A percentile compares a stretch with the other conserved stretches of the same genome.
Evolutionary conservation across 257 asterid species (phyloP).

Genomic region (Nicotiana tomentosiformis): DNA sequence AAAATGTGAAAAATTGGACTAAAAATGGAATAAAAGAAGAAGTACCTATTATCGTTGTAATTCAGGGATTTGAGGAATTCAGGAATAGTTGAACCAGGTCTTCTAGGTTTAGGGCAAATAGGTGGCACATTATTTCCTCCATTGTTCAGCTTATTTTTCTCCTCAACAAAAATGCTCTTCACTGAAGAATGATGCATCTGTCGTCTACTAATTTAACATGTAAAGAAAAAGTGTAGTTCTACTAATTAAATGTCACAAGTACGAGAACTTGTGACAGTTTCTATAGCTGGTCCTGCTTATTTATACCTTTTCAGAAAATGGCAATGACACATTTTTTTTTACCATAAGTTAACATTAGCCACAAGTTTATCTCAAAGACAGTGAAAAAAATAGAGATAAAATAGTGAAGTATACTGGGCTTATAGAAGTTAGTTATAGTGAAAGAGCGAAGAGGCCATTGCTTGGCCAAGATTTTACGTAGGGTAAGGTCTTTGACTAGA

Average conservation of each 20-base stretch:
- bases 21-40: neutral
- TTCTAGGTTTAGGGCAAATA: constrained; percentile 63
- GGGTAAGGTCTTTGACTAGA: constrained; percentile 21
- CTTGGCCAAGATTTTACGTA: constrained; percentile 32
- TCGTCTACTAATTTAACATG: neutral
- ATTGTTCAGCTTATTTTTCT: constrained; percentile 13
- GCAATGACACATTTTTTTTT: neutral
- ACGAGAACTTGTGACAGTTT: constrained; percentile 17
- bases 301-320: constrained; percentile 10
- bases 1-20: neutral
- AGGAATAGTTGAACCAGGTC: constrained; percentile 38
- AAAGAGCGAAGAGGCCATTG: constrained; percentile 8
- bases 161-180: constrained; percentile 25
- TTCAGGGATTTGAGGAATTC: constrained; percentile 32
- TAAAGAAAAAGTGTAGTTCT: neutral
- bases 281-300: constrained; percentile 4
- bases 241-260: constrained; percentile 10
- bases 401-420: constrained; percentile 1
- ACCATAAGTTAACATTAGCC: constrained; percentile 9
- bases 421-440: neutral
- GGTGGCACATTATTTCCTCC: constrained; percentile 28
- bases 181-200: constrained; percentile 44
- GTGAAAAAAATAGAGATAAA: constrained; percentile 4
- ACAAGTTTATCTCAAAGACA: neutral
- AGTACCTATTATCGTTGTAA: constrained; percentile 35